Evolutionary conservation across 2,329 filamentous ascomycete species (phyloP).

Genomic region (Chaetomiaceae sp.): DNA sequence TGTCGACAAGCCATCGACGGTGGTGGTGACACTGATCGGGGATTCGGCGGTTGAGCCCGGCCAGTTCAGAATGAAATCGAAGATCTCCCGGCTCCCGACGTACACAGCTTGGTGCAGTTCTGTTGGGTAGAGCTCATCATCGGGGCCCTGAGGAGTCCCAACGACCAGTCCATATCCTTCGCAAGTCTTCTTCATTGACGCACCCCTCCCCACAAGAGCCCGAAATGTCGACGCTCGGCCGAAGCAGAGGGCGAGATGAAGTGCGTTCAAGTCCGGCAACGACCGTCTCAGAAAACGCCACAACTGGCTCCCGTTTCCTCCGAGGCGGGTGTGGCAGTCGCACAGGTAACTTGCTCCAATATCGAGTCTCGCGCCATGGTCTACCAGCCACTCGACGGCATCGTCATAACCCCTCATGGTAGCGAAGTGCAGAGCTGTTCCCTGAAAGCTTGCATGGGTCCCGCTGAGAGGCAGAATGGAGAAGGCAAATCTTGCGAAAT

Average conservation of each 20-base stretch:
- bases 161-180: too few species aligned
- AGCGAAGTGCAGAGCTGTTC: neutral
- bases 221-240: neutral
- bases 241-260: neutral
- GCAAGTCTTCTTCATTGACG: neutral
- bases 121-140: too few species aligned
- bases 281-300: neutral
- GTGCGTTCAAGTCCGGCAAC: neutral
- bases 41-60: neutral
- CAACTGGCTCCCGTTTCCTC: neutral
- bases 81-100: neutral
- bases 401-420: neutral
- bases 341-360: neutral
- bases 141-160: neutral
- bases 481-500: too few species aligned
- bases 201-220: neutral
- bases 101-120: neutral
- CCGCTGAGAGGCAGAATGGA: too few species aligned
- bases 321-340: neutral
- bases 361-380: neutral
- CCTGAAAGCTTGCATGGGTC: too few species aligned
- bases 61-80: neutral
- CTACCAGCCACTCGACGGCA: neutral
- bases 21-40: neutral
- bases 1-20: too few species aligned